Evolutionary conservation across 1,284 basidiomycete genomes (phyloP).

Genomic region (Xerocomus amazonicus): DNA sequence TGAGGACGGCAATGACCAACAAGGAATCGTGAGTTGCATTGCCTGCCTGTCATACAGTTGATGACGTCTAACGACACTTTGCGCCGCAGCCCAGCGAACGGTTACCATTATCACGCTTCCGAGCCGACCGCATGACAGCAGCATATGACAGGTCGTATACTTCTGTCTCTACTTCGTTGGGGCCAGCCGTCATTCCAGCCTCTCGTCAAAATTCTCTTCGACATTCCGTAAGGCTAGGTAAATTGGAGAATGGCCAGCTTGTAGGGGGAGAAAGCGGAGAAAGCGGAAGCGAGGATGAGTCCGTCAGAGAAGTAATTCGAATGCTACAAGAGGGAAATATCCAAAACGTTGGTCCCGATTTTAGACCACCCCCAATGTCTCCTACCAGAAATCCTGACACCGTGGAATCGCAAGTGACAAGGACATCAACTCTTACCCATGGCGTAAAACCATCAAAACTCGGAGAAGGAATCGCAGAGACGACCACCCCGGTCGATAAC

Average conservation of each 20-base stretch:
- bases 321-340: conserved; percentile 55
- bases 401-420: background rate
- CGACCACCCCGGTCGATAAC: background rate
- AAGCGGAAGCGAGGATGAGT: conserved; percentile 55
- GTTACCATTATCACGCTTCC: conserved; percentile 59
- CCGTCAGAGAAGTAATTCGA: conserved; percentile 51
- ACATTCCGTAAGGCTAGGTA: conserved; percentile 57
- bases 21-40: conserved; percentile 42
- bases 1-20: conserved; percentile 41
- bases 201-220: conserved; percentile 51
- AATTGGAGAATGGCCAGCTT: conserved; percentile 53
- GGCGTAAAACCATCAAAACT: conserved; percentile 36
- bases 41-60: background rate
- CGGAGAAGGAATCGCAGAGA: conserved; percentile 15
- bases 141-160: conserved; percentile 40
- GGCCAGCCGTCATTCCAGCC: conserved; percentile 47
- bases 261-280: conserved; percentile 53
- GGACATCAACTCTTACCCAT: background rate
- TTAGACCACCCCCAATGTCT: conserved; percentile 8
- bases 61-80: background rate
- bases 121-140: conserved; percentile 48
- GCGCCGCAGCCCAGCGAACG: conserved; percentile 34
- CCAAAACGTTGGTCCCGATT: conserved; percentile 53
- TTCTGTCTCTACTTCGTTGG: conserved; percentile 40
- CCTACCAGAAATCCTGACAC: background rate